Evolutionary conservation across 2,329 filamentous ascomycete species (phyloP).

Genomic region (Pseudocercospora ulei): DNA sequence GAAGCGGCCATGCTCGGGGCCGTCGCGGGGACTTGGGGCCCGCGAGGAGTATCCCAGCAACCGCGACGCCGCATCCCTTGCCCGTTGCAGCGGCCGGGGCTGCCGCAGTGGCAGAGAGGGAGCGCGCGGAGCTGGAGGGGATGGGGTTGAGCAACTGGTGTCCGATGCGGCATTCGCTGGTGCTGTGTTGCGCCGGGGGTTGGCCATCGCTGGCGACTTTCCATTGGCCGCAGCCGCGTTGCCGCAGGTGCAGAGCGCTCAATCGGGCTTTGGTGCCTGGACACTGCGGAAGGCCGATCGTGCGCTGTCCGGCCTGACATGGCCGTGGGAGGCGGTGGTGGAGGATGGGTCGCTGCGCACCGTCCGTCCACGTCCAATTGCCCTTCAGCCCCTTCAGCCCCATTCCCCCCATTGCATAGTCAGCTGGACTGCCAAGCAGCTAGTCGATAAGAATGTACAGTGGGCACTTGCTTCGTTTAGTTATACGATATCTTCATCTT

Average conservation of each 20-base stretch:
- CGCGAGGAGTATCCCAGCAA: constrained; percentile 29
- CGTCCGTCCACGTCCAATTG: no score
- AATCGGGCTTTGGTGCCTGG: background rate
- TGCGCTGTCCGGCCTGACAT: no score
- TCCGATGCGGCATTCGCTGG: no score
- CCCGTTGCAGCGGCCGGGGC: constrained; percentile 27
- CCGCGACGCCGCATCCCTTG: constrained; percentile 30
- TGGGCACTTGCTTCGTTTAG: no score
- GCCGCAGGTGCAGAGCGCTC: background rate
- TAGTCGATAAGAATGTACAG: no score
- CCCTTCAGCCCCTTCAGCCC: no score
- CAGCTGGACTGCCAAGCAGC: no score
- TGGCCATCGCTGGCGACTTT: constrained; percentile 2
- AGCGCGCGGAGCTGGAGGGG: constrained; percentile 13
- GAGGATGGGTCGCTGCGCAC: no score
- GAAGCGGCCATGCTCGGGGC: constrained; percentile 20
- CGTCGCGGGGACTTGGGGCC: constrained; percentile 24
- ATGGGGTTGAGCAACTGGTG: no score
- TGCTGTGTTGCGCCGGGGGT: constrained; percentile 3
- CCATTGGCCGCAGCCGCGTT: constrained; percentile 1
- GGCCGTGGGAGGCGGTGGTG: no score
- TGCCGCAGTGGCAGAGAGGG: constrained; percentile 22
- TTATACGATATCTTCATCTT: no score
- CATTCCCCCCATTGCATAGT: no score
- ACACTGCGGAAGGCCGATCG: background rate